These are phyloP conservation scores for Neurospora sp. DNA, from an alignment of 495 filamentous ascomycete genomes.

Conservation along the genomic window DNA sequence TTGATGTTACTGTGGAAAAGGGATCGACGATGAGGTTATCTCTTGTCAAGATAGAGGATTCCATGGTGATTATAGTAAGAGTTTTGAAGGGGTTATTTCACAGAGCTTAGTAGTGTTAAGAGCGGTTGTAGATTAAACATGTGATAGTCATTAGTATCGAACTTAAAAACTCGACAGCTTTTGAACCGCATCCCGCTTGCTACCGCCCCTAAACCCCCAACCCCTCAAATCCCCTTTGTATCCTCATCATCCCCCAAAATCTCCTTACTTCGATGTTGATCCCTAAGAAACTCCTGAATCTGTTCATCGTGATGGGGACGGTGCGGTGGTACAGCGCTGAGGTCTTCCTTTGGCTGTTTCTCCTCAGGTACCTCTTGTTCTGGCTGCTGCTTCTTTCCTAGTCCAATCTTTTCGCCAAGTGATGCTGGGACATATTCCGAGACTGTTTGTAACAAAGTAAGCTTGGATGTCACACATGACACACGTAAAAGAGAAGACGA, in stretches of 20 bases:
- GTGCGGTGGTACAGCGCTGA: slow-evolving; percentile 15
- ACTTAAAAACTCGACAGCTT: neutral
- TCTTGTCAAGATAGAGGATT: neutral
- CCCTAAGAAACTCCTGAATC: slow-evolving; percentile 27
- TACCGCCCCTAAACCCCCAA: neutral
- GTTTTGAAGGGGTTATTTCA: neutral
- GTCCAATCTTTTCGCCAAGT: slow-evolving; percentile 14
- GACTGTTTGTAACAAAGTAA: slow-evolving; percentile 5
- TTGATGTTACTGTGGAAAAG: neutral
- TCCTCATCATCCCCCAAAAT: slow-evolving; percentile 1
- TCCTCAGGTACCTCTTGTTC: neutral
- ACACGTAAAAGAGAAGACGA: too few relatives aligned
- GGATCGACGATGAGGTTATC: neutral
- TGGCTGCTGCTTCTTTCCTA: neutral
- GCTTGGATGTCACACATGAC: neutral
- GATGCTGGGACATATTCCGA: slow-evolving; percentile 16
- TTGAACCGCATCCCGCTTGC: neutral
- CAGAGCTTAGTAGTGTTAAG: neutral
- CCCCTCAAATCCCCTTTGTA: neutral
- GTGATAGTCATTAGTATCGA: neutral
- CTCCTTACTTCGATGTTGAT: slow-evolving; percentile 23
- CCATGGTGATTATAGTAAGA: neutral
- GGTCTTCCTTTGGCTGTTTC: neutral
- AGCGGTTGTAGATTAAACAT: neutral
- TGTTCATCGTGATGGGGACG: slow-evolving; percentile 21